Base-by-base conservation (phyloP, 495 filamentous ascomycete genomes). In the Aspergillus nidulans region DNA sequence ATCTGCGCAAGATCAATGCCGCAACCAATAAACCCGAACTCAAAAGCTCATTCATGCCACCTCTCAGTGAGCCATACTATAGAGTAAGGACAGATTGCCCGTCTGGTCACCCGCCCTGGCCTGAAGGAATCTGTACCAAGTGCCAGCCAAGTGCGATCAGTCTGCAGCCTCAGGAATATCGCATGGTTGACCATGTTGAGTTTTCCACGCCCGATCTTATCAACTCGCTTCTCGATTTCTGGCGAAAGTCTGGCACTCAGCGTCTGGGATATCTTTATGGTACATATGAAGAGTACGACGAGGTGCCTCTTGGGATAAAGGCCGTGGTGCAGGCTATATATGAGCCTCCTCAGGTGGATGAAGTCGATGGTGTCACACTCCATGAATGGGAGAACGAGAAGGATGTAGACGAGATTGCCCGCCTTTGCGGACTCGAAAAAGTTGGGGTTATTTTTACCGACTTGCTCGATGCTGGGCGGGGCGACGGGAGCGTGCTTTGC, bases 161-260 rank as follows among this genome's bases (percentile, higher is more conserved):
- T 40, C 77, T 99, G 19, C 91, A 97, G 61, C 89, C 89, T 13
- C 94, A 99, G 66, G 79, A 88, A 26, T 99, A 88, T 64, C 88
- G 94, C n/a, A 97, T 92, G 89, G 91, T 99, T 1, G 94, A 99
- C 63, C 94, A 99, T 69, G 92, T 99, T 58, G 95, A 99, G 65
- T 97, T 99, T 65, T 81, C 94, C 3, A 83, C 87, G 1, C 82
- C 90, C 1, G 79, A 81, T 30, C 72, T 97, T 19, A 87, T 99
- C 65, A 86, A 99, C 64, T 85, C 83, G 7, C 82, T 97, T 26
- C 82, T 99, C 36, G 83, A 96, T 57, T 92, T 92, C 57, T 99
- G 94, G 94, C 82, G 94, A 53, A 81, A 77, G 40, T 92, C 88
- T 1, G 84, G 82, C 15, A 69, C 81, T 15, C 94, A 99, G 68